Base-by-base conservation (phyloP, 2,329 filamentous ascomycete species). In the Teratosphaeria pseudoeucalypti region DNA sequence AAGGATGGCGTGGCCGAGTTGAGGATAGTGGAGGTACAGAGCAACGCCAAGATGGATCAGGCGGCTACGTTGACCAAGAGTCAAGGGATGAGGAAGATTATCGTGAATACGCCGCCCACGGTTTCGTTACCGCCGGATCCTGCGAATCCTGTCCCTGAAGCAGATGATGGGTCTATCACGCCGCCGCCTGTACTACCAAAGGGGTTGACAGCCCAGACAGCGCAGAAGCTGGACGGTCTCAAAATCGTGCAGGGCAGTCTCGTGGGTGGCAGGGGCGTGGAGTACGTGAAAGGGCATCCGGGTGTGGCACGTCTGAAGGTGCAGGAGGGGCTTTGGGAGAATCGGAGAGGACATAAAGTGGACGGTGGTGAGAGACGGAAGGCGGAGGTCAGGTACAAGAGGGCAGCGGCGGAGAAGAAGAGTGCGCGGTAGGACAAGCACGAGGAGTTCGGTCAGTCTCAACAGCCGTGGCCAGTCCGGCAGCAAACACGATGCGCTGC, bases 311-410 rank as follows among this genome's bases (percentile, higher is more conserved):
- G 81, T 57, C 80, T 97, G 66, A 79, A 81, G 63, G 81, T 89
- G 26, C 84, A 86, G 59, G 92, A 96, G 73, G 91, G 92, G 10
- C 87, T 97, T 79, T 97, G 92, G 94, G 92, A 97, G 78, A 81
- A 91, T 69, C 86, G 82, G 72, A 82, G 86, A 68, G 92, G 94
- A 32, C 85, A 85, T 70, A 97, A 97, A 85, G 86, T 99, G 66
- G 92, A 97, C 75, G 94, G 94, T 71, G 94, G 94, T 80, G 94
- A 99, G 81, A 86, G 94, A 74, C 84, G 94, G 75, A 85, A 83
- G 73, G 89, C 88, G 16, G 87, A 95, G 77, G 86, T 96, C 57
- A 82, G 89, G 68, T 90, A 92, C 68, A 96, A 95, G 85, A 87
- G 85, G 77, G 83, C 87, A 65, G 85, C 88, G 57, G 85, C 85